These are phyloP conservation scores for Lupinus albus DNA, from an alignment of 306 rosid genomes.

Conservation along the genomic window DNA sequence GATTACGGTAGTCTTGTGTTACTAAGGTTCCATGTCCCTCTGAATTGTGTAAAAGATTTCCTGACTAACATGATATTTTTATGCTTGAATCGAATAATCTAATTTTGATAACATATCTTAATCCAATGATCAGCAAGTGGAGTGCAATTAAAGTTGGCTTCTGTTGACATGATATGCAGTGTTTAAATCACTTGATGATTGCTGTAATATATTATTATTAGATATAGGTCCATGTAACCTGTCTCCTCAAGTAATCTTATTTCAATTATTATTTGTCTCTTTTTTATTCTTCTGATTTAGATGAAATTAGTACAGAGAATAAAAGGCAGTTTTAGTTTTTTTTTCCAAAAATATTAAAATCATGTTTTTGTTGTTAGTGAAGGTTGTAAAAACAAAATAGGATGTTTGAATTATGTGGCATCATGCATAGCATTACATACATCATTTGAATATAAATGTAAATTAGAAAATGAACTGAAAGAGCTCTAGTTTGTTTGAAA, in stretches of 20 bases:
- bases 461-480: too few relatives aligned
- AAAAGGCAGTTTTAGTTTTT: neutral
- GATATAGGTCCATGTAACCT: too few relatives aligned
- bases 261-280: neutral
- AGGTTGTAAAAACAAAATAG: neutral
- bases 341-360: too few relatives aligned
- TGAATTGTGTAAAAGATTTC: neutral
- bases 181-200: too few relatives aligned
- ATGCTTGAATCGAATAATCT: neutral
- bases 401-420: neutral
- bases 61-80: neutral
- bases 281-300: conserved; percentile 9
- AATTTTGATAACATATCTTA: neutral
- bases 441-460: neutral
- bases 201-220: too few relatives aligned
- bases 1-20: neutral
- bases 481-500: too few relatives aligned
- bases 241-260: neutral
- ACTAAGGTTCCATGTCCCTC: neutral
- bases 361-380: neutral
- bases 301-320: neutral
- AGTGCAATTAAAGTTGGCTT: neutral
- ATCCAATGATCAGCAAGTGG: neutral
- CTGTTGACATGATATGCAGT: neutral
- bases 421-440: neutral